Percentiles rank a stretch among this genome's conserved stretches.
Conservation (phyloP, 202 grass and related monocot genomes). For the Setaria italica region DNA sequence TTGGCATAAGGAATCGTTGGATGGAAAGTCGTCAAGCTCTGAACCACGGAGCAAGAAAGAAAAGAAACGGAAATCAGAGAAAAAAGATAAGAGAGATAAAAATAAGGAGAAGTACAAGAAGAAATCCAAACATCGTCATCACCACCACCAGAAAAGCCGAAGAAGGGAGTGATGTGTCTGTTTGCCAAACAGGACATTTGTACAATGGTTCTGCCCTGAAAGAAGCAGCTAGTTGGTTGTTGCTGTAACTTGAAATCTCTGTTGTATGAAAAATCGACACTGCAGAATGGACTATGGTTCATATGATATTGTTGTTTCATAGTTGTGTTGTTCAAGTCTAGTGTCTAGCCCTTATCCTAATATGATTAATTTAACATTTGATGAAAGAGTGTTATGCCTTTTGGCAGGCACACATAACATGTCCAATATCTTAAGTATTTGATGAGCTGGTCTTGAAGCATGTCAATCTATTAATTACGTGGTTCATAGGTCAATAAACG, state of each 20-base stretch:
- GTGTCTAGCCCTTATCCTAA: not conserved
- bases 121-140: conserved; percentile 62
- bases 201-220: not conserved
- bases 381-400: too few species aligned
- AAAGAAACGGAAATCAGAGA: conserved; percentile 42
- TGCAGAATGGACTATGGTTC: not conserved
- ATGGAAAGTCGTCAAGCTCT: conserved; percentile 36
- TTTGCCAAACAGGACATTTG: conserved; percentile 5
- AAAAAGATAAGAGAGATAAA: conserved; percentile 48
- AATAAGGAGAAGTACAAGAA: conserved; percentile 57
- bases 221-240: conserved; percentile 8
- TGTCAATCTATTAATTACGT: not conserved
- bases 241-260: conserved; percentile 31
- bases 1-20: conserved; percentile 35
- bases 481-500: not conserved
- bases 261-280: not conserved
- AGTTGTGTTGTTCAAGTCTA: not conserved
- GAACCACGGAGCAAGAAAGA: conserved; percentile 40
- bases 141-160: conserved; percentile 58
- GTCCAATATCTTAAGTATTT: not conserved
- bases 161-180: conserved; percentile 47
- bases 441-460: not conserved
- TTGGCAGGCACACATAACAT: not conserved
- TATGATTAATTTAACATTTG: not conserved
- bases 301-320: not conserved